These are phyloP conservation scores for Lachancea sp. DNA, from an alignment of 805 yeast species.

Conservation along the genomic window DNA sequence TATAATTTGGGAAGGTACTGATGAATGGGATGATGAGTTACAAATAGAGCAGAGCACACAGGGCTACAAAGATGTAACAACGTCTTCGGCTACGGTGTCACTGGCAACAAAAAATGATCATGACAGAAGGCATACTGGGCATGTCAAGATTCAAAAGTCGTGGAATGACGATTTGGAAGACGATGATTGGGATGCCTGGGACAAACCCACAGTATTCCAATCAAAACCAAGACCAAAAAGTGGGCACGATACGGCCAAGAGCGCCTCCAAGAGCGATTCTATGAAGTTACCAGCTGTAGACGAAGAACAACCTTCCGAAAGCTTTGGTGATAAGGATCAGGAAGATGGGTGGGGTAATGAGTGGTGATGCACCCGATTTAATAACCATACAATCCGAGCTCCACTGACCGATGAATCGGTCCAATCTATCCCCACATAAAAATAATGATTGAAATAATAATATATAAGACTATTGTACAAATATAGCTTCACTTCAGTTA, in stretches of 20 bases:
- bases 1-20: conserved; percentile 25
- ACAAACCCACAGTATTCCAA: conserved; percentile 7
- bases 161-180: conserved; percentile 22
- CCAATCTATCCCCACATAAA: not conserved
- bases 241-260: not conserved
- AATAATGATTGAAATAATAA: not conserved
- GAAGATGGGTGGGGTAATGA: conserved; percentile 27
- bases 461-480: conserved; percentile 5
- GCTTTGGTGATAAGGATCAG: conserved; percentile 8
- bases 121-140: not conserved
- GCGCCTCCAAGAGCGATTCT: not conserved
- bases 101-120: not conserved
- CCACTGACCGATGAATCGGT: no score
- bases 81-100: not conserved
- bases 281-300: not conserved
- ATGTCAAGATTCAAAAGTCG: conserved; percentile 15
- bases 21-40: conserved; percentile 25
- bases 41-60: not conserved
- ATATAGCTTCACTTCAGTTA: no score
- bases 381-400: no score
- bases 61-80: not conserved
- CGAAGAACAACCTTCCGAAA: not conserved
- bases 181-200: conserved; percentile 16
- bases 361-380: no score
- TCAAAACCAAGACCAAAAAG: not conserved